A percentile compares a stretch with the other conserved stretches of the same genome.
phyloP scores from a whole-genome alignment of 495 filamentous ascomycete species.

The Aspergillus nanangensis region DNA sequence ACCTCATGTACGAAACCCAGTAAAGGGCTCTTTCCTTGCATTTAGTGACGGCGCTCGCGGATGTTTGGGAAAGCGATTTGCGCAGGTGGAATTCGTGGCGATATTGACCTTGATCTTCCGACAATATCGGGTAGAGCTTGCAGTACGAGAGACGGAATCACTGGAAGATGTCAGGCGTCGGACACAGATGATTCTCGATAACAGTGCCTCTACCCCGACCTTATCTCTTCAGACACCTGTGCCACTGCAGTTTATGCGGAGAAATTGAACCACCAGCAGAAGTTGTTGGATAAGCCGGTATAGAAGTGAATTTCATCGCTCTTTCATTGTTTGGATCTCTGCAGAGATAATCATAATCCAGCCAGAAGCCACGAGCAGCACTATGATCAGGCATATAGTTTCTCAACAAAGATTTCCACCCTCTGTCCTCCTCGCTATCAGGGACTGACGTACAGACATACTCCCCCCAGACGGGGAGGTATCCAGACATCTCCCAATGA shows the following conservation, averaged over 20 bases:
- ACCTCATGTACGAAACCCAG: background rate
- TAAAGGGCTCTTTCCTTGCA: background rate
- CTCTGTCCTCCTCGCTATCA: conserved; percentile 9
- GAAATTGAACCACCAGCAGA: background rate
- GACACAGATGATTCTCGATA: background rate
- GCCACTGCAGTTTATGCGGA: background rate
- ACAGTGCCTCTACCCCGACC: background rate
- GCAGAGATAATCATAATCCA: conserved; percentile 7
- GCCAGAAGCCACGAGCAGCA: conserved; percentile 9
- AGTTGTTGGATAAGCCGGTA: too few relatives aligned
- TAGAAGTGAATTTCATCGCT: background rate
- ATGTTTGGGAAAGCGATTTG: background rate
- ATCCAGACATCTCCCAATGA: conserved; percentile 32
- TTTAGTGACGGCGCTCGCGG: background rate
- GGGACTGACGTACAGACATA: conserved; percentile 12
- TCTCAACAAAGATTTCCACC: conserved; percentile 17
- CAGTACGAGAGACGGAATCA: background rate
- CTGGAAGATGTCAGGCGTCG: background rate
- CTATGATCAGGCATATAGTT: conserved; percentile 21
- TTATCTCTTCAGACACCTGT: background rate
- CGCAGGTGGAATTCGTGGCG: background rate
- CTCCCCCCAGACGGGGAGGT: conserved; percentile 31
- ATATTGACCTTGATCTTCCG: background rate
- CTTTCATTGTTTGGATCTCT: background rate
- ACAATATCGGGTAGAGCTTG: background rate